Evolutionary conservation across 164 flowering plant genomes (phyloP).

Genomic region (Saururus chinensis): DNA sequence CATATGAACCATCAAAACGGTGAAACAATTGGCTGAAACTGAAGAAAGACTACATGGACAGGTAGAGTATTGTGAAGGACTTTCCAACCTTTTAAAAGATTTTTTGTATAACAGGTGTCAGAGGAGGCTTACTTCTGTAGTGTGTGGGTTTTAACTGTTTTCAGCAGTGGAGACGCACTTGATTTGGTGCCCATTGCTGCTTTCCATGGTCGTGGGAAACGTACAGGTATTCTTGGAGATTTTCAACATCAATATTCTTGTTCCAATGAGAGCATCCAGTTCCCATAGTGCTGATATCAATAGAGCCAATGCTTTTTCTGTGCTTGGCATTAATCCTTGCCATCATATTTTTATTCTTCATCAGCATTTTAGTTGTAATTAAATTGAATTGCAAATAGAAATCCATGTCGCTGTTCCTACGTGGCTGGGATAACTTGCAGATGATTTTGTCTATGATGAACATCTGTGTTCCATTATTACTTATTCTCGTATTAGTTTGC

Average conservation of each 20-base stretch:
- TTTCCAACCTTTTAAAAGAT: neutral
- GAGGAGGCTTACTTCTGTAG: neutral
- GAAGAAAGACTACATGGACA: constrained; percentile 96
- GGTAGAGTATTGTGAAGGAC: constrained; percentile 30
- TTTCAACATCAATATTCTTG: neutral
- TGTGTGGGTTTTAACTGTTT: neutral
- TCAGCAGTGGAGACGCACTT: constrained; percentile 58
- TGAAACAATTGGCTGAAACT: constrained; percentile 91
- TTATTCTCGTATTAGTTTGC: neutral
- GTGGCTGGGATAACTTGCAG: no score
- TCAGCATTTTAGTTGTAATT: no score
- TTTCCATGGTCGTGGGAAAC: constrained; percentile 95
- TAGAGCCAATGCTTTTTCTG: neutral
- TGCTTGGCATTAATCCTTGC: neutral
- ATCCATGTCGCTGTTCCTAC: no score
- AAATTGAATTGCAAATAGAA: no score
- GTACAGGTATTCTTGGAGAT: constrained; percentile 50
- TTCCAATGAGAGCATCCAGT: neutral
- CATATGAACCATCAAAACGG: constrained; percentile 94
- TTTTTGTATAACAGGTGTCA: neutral
- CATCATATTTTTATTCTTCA: no score
- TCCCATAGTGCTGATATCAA: neutral
- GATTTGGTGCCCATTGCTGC: constrained; percentile 98
- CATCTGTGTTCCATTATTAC: no score
- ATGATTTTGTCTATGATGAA: no score